A percentile compares a stretch with the other conserved stretches of the same genome.
Conservation (phyloP, 495 filamentous ascomycete species). For the Daldinia loculata region DNA sequence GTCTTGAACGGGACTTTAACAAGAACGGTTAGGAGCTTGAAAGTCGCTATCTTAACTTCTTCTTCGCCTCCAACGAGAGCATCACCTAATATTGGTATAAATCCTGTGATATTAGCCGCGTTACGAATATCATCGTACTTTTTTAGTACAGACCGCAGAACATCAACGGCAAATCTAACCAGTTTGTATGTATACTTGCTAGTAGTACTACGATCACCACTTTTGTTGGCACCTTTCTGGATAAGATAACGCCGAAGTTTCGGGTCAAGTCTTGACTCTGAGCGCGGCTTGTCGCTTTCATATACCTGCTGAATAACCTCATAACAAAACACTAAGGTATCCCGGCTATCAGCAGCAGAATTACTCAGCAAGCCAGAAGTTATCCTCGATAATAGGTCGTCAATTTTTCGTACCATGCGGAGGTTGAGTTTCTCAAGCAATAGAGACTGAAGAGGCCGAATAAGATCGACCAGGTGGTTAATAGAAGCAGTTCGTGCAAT, state of each 20-base stretch:
- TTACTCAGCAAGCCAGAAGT: conserved; percentile 84
- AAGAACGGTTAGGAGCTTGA: conserved; percentile 83
- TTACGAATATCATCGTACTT: conserved; percentile 84
- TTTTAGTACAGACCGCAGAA: conserved; percentile 79
- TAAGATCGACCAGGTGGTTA: conserved; percentile 73
- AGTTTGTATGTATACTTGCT: conserved; percentile 85
- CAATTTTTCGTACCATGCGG: conserved; percentile 83
- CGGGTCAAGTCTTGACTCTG: conserved; percentile 60
- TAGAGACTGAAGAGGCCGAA: conserved; percentile 77
- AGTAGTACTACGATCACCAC: conserved; percentile 68
- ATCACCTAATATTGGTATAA: conserved; percentile 88
- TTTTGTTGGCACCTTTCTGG: conserved; percentile 75
- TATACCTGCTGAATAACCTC: conserved; percentile 90
- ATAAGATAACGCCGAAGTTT: conserved; percentile 77
- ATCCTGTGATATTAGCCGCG: conserved; percentile 78
- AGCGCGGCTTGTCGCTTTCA: conserved; percentile 59
- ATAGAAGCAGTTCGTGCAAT: conserved; percentile 82
- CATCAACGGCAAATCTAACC: conserved; percentile 83
- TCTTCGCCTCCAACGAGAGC: conserved; percentile 82
- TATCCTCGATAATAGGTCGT: conserved; percentile 86
- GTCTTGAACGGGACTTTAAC: conserved; percentile 83
- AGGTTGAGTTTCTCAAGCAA: conserved; percentile 83
- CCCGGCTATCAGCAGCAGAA: conserved; percentile 72
- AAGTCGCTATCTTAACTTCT: conserved; percentile 85
- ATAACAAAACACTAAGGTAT: conserved; percentile 90